Base-by-base conservation (phyloP, 192 early-diverging fungal species). In the Coemansia sp. region DNA sequence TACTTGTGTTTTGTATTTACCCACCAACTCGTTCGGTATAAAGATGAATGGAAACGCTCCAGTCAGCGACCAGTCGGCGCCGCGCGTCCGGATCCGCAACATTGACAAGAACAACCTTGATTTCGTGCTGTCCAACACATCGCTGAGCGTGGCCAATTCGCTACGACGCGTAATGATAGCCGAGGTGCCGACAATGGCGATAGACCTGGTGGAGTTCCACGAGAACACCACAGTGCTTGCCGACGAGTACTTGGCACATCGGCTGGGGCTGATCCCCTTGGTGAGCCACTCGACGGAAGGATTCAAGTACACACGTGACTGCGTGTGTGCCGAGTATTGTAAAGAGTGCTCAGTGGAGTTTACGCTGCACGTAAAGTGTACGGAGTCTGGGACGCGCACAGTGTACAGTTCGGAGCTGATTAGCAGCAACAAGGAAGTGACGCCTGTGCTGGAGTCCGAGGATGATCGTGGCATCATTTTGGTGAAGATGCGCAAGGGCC, bases 111-210 rank as follows among this genome's bases (percentile, higher is more conserved):
- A 29, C 38, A 52, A 45, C 3, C 63, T 98, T 35, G 86, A 87
- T 65, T 96, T 98, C 69, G 85, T 90, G 17, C 84, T 98, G 14
- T 89, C 84, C 69, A 92, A 96, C 77, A 91, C 89, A 53, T 93
- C 95, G 70, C 83, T 73, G 17, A 71, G 63, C 59, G 85, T 99
- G 7, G 95, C 97, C 34, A 99, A 99, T 79, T 86, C 94, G 15
- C 75, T 99, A 22, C 87, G 97, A 53, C 85, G 97, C 55, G 84
- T 90, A n/a, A 97, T 99, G 95, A 94, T 99, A 66, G 90, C 95
- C 22, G 97, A 99, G 71, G 95, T 99, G 20, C 92, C 95, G 13
- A 99, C 97, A 6, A 94, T 98, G 88, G 97, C 97, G 6, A 97
- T 99, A 56, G 97, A 99, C 68, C 85, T 96, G 84, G 97, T 99